phyloP scores from a whole-genome alignment of 1,284 basidiomycete species.

The Ustilago loliicola region DNA sequence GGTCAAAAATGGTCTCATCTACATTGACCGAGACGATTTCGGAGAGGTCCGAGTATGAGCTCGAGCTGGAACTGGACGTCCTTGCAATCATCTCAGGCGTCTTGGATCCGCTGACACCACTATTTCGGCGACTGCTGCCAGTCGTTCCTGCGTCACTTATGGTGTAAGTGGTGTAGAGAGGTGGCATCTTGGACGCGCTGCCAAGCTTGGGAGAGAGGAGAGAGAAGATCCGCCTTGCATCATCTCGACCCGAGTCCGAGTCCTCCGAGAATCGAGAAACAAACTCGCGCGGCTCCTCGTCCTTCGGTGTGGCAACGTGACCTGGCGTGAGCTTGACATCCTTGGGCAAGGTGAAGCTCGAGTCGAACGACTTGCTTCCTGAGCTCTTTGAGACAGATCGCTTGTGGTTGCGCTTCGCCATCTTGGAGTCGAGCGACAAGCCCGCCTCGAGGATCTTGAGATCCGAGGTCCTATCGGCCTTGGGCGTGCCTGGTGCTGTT shows the following conservation, averaged over 20 bases:
- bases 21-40: conserved; percentile 16
- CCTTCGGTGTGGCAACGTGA: conserved; percentile 6
- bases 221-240: conserved; percentile 6
- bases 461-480: conserved; percentile 16
- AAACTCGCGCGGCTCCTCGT: conserved; percentile 2
- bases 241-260: conserved; percentile 22
- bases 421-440: conserved; percentile 31
- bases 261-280: conserved; percentile 28
- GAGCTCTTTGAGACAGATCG: conserved; percentile 16
- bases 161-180: not conserved
- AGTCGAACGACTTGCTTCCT: not conserved
- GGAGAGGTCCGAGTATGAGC: conserved; percentile 23
- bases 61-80: conserved; percentile 24
- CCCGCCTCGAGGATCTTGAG: conserved; percentile 24
- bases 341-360: conserved; percentile 1
- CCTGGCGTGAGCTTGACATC: conserved; percentile 29
- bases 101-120: not conserved
- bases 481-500: conserved; percentile 13
- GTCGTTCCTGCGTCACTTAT: not conserved
- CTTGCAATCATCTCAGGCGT: conserved; percentile 29
- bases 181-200: conserved; percentile 12
- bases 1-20: conserved; percentile 32
- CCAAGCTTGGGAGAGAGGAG: conserved; percentile 14
- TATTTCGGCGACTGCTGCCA: not conserved
- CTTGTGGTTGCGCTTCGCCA: conserved; percentile 24